These are phyloP conservation scores for Lecanoromycetidae sp. DNA, from an alignment of 2,329 filamentous ascomycete species.

Conservation along the genomic window DNA sequence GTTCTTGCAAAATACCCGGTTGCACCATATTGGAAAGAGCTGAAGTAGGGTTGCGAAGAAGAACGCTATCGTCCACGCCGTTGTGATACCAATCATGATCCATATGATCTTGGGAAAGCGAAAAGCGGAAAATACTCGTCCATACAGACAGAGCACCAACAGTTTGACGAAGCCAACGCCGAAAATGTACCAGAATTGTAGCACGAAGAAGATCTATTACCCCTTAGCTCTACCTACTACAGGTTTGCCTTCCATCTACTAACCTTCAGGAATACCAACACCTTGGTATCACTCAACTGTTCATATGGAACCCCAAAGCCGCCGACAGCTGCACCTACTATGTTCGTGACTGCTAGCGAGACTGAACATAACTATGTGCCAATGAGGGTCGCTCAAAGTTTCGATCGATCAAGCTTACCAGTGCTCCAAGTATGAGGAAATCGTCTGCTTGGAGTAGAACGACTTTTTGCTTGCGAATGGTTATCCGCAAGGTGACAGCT, in stretches of 20 bases:
- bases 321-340: conserved; percentile 9
- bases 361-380: conserved; percentile 4
- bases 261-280: conserved; percentile 6
- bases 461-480: conserved; percentile 1
- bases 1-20: conserved; percentile 7
- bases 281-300: conserved; percentile 2
- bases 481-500: conserved; percentile 3
- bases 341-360: conserved; percentile 10
- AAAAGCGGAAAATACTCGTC: conserved; percentile 9
- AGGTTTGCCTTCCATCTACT: background rate
- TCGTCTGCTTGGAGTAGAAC: conserved; percentile 4
- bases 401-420: background rate
- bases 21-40: conserved; percentile 8
- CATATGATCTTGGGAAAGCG: conserved; percentile 2
- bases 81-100: conserved; percentile 1
- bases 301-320: conserved; percentile 8
- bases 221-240: background rate
- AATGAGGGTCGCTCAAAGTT: background rate
- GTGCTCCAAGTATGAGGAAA: conserved; percentile 7
- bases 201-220: conserved; percentile 11
- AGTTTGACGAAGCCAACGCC: conserved; percentile 13
- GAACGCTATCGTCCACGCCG: conserved; percentile 10
- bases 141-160: conserved; percentile 12
- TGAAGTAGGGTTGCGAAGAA: conserved; percentile 13
- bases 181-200: conserved; percentile 14